Evolutionary conservation across 1,284 basidiomycete genomes (phyloP).

Genomic region (Malassezia nana): DNA sequence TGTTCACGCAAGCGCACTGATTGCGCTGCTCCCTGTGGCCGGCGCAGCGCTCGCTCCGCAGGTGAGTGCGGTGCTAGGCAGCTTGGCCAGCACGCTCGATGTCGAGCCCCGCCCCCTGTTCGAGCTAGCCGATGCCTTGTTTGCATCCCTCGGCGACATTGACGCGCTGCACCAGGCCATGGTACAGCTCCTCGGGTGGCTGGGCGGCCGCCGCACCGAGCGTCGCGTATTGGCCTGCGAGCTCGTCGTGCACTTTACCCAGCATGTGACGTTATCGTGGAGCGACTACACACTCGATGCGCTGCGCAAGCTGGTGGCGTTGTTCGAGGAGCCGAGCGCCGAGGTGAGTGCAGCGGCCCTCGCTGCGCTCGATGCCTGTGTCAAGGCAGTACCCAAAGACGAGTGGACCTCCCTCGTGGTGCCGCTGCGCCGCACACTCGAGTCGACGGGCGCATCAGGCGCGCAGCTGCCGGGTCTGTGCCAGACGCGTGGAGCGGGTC

Average conservation of each 20-base stretch:
- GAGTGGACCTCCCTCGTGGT: conserved; percentile 61
- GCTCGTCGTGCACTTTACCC: conserved; percentile 37
- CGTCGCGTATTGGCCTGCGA: conserved; percentile 32
- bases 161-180: conserved; percentile 45
- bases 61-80: conserved; percentile 33
- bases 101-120: conserved; percentile 14
- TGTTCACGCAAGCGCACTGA: conserved; percentile 89
- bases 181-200: conserved; percentile 45
- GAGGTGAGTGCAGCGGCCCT: conserved; percentile 73
- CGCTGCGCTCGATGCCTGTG: conserved; percentile 72
- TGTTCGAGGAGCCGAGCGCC: conserved; percentile 66
- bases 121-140: conserved; percentile 26
- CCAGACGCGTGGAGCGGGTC: conserved; percentile 77
- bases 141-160: conserved; percentile 30
- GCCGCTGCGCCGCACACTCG: conserved; percentile 76
- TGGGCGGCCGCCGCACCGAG: conserved; percentile 24
- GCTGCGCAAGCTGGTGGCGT: conserved; percentile 79
- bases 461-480: conserved; percentile 59
- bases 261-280: conserved; percentile 27
- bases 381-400: conserved; percentile 84
- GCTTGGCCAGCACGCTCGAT: conserved; percentile 34
- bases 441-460: conserved; percentile 70
- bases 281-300: conserved; percentile 73
- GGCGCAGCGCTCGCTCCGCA: conserved; percentile 67
- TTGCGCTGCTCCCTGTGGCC: conserved; percentile 82